A percentile compares a stretch with the other conserved stretches of the same genome.
Evolutionary conservation across 1,139 yeast genomes (phyloP).

Genomic region (Spencermartinsiella ligniputridi): DNA sequence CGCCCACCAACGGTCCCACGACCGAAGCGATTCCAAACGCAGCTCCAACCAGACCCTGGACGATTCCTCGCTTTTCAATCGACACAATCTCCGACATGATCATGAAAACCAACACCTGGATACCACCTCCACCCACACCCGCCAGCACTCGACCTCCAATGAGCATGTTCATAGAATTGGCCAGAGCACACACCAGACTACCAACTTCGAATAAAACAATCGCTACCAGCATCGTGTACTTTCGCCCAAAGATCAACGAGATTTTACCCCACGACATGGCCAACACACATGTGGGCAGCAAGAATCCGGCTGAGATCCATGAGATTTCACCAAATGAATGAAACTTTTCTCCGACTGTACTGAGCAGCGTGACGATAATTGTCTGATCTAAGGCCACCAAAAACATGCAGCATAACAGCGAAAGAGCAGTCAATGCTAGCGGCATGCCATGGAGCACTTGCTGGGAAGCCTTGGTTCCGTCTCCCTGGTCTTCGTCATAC

Average conservation of each 20-base stretch:
- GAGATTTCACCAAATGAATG: constrained; percentile 51
- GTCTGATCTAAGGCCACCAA: constrained; percentile 64
- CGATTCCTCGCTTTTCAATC: constrained; percentile 51
- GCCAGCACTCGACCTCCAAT: constrained; percentile 69
- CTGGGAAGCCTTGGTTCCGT: constrained; percentile 24
- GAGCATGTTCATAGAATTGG: constrained; percentile 54
- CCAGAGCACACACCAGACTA: constrained; percentile 55
- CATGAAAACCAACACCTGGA: constrained; percentile 55
- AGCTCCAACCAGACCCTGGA: constrained; percentile 43
- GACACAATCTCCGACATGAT: constrained; percentile 60
- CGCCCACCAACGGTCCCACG: constrained; percentile 65
- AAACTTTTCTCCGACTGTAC: constrained; percentile 52
- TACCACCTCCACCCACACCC: constrained; percentile 73
- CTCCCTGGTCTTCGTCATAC: constrained; percentile 18
- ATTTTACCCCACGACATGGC: constrained; percentile 60
- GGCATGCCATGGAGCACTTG: constrained; percentile 42
- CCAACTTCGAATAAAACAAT: constrained; percentile 58
- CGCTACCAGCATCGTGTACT: constrained; percentile 46
- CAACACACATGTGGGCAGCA: constrained; percentile 56
- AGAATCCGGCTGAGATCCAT: constrained; percentile 59
- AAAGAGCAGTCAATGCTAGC: constrained; percentile 39
- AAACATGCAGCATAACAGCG: constrained; percentile 49
- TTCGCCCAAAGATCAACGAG: constrained; percentile 59
- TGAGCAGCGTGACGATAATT: constrained; percentile 53
- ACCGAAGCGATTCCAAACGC: constrained; percentile 56